Conservation (phyloP, 305 asterid genomes). For the Fraxinus nigra region DNA sequence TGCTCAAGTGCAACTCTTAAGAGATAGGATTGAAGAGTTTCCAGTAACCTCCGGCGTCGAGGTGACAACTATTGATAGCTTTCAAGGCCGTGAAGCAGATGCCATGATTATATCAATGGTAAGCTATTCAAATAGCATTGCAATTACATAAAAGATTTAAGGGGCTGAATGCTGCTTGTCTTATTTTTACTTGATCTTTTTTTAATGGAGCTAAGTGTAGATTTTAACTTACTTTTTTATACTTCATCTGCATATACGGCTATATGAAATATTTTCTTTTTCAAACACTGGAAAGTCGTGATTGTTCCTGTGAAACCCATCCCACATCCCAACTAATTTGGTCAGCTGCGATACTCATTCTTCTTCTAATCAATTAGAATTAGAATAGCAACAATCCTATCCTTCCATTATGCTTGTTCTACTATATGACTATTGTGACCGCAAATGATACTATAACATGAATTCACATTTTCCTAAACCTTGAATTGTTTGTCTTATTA, state of each 20-base stretch:
- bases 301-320: background rate
- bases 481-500: background rate
- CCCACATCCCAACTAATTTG: background rate
- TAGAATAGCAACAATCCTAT: background rate
- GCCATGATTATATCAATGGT: constrained; percentile 97
- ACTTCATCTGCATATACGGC: background rate
- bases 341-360: constrained; percentile 4
- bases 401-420: constrained; percentile 1
- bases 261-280: background rate
- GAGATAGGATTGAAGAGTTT: constrained; percentile 83
- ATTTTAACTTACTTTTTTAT: background rate
- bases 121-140: constrained; percentile 17
- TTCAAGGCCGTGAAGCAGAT: constrained; percentile 99
- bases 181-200: constrained; percentile 9
- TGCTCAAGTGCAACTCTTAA: constrained; percentile 91
- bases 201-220: background rate
- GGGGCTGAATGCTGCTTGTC: constrained; percentile 9
- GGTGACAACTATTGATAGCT: constrained; percentile 93
- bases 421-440: background rate
- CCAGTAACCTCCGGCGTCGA: constrained; percentile 84
- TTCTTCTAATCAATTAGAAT: background rate
- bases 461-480: background rate
- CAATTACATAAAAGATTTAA: background rate
- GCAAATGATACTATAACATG: background rate
- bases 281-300: background rate